phyloP scores from a whole-genome alignment of 2,329 filamentous ascomycete species.

The Basipetospora chlamydospora region DNA sequence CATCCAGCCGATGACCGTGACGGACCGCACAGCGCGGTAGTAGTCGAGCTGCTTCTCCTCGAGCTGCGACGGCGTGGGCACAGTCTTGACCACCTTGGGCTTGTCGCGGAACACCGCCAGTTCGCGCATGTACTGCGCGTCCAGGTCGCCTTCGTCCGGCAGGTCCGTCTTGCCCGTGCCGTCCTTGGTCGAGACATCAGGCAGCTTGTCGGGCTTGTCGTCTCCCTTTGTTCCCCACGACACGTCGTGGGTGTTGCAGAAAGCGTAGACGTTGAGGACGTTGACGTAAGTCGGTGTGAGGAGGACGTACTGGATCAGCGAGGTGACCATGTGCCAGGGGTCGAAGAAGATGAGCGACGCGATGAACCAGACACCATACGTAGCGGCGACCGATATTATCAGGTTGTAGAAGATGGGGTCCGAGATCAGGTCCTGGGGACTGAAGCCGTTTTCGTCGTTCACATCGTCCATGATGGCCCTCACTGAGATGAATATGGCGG shows the following conservation, averaged over 20 bases:
- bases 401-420: constrained; percentile 87
- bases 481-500: constrained; percentile 86
- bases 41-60: constrained; percentile 92
- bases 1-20: constrained; percentile 91
- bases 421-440: constrained; percentile 58
- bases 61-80: constrained; percentile 36
- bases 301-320: constrained; percentile 84
- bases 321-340: constrained; percentile 98
- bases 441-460: constrained; percentile 45
- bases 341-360: constrained; percentile 91
- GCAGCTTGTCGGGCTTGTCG: constrained; percentile 84
- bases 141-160: constrained; percentile 86
- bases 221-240: constrained; percentile 98
- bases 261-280: constrained; percentile 96
- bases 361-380: constrained; percentile 84
- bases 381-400: constrained; percentile 82
- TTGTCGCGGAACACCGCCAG: constrained; percentile 61
- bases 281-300: constrained; percentile 96
- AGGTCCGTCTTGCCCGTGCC: constrained; percentile 87
- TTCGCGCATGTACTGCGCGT: constrained; percentile 86
- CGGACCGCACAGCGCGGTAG: constrained; percentile 87
- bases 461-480: constrained; percentile 66
- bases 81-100: constrained; percentile 54
- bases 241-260: constrained; percentile 96
- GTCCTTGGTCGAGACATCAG: constrained; percentile 77